Base-by-base conservation (phyloP, 192 early-diverging fungal species). In the Coemansia sp. region DNA sequence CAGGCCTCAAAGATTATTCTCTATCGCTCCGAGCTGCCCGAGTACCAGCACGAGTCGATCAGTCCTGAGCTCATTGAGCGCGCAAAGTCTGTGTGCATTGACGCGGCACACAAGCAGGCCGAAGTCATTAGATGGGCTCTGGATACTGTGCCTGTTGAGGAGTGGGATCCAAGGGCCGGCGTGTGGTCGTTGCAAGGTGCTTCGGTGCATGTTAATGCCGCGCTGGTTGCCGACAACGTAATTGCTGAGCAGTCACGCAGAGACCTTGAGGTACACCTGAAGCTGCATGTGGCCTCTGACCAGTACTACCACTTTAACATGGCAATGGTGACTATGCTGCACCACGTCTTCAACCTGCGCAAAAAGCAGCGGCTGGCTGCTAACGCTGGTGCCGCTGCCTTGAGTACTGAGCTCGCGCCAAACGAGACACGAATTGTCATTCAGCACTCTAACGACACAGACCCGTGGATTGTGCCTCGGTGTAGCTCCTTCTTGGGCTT, bases 291-390 rank as follows among this genome's bases (percentile, higher is more conserved):
- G 19, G 70, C 69, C 12, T 68, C 79, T 14, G 79, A 76, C 63
- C 65, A 81, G 67, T 76, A 72, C 60, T 81, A 81, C 59, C 74
- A 81, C 58, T 81, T 75, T 55, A 81, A 81, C 64, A 81, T 81
- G 79, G 74, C 72, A 19, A 75, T 81, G 3, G 75, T 81, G 17
- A 81, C 79, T 2, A 76, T 81, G 70, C 79, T 81, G 46, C 79
- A 81, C 62, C 73, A 71, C 28, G 66, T 81, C 10, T 75, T 75
- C 54, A 72, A 81, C 48, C 66, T 81, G 48, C 74, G 79, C 59
- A 71, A 71, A 37, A 63, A 68, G 65, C 72, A 80, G 47, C 64
- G 77, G 10, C 49, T 79, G 12, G 68, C 65, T n/a, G 23, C 37
- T 4, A 38, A 1, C 4, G 17, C 59, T 14, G 19, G n/a, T 2